These are phyloP conservation scores for Nitzschia putrida DNA, from an alignment of 108 stramenopile genomes.

Conservation along the genomic window DNA sequence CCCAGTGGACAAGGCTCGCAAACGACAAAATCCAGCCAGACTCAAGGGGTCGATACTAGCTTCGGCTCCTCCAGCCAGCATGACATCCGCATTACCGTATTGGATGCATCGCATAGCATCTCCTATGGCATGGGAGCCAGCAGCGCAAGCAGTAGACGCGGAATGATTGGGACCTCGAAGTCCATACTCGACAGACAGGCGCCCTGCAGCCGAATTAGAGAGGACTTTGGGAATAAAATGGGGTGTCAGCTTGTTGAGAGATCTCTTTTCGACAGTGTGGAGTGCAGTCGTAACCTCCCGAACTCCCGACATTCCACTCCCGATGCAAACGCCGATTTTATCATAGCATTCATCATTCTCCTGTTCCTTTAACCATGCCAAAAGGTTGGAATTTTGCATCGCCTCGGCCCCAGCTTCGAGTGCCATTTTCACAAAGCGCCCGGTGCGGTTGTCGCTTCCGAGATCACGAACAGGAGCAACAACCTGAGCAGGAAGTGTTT, in stretches of 20 bases:
- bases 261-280: conserved; percentile 34
- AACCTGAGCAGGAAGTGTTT: conserved; percentile 73
- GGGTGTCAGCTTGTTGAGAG: conserved; percentile 66
- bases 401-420: conserved; percentile 77
- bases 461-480: conserved; percentile 66
- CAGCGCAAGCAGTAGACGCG: conserved; percentile 93
- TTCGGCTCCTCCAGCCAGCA: conserved; percentile 96
- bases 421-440: conserved; percentile 79
- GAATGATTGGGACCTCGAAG: conserved; percentile 85
- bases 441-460: conserved; percentile 52
- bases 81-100: conserved; percentile 83
- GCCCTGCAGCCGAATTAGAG: conserved; percentile 84
- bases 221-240: conserved; percentile 96
- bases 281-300: conserved; percentile 69
- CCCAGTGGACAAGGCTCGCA: conserved; percentile 79
- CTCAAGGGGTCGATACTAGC: conserved; percentile 87
- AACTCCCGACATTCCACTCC: conserved; percentile 90
- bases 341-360: conserved; percentile 22
- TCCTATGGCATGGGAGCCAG: conserved; percentile 91
- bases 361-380: conserved; percentile 33
- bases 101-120: conserved; percentile 88
- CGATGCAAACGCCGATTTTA: conserved; percentile 77
- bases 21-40: conserved; percentile 90
- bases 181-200: conserved; percentile 67
- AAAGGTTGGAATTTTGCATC: conserved; percentile 45